Conservation (phyloP, 768 basidiomycete genomes). For the Agaricus subrufescens region DNA sequence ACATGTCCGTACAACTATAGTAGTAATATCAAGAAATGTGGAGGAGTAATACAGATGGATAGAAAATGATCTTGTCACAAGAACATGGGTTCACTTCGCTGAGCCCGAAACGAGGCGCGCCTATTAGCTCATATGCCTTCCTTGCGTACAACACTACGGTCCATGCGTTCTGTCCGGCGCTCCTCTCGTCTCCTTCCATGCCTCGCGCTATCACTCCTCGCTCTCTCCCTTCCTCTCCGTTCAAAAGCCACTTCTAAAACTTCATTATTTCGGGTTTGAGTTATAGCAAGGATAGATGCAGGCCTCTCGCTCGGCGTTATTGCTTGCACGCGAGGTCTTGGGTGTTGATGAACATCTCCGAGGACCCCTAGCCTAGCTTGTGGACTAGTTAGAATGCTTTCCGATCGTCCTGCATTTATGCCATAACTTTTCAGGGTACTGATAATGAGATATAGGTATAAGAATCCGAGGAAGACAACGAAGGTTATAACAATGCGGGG, state of each 20-base stretch:
- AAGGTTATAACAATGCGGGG: constrained; percentile 52
- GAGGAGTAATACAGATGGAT: too few relatives aligned
- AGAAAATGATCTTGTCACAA: too few relatives aligned
- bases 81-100: too few relatives aligned
- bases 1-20: too few relatives aligned
- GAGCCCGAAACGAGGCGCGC: too few relatives aligned
- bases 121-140: neutral
- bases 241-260: constrained; percentile 18
- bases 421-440: constrained; percentile 61
- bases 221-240: constrained; percentile 23
- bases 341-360: constrained; percentile 2
- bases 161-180: neutral
- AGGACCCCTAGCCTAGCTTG: neutral
- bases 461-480: constrained; percentile 50
- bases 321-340: constrained; percentile 1
- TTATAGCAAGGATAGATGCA: neutral
- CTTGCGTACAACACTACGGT: neutral
- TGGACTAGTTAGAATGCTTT: constrained; percentile 13
- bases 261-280: constrained; percentile 6
- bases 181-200: constrained; percentile 3
- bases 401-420: constrained; percentile 16
- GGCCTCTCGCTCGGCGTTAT: neutral
- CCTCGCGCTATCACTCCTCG: constrained; percentile 9
- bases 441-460: constrained; percentile 61
- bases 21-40: too few relatives aligned